Evolutionary conservation across 2,329 filamentous ascomycete species (phyloP), one percentile per base, ranked within the genome.

Genomic region (Aspergillus texensis): DNA sequence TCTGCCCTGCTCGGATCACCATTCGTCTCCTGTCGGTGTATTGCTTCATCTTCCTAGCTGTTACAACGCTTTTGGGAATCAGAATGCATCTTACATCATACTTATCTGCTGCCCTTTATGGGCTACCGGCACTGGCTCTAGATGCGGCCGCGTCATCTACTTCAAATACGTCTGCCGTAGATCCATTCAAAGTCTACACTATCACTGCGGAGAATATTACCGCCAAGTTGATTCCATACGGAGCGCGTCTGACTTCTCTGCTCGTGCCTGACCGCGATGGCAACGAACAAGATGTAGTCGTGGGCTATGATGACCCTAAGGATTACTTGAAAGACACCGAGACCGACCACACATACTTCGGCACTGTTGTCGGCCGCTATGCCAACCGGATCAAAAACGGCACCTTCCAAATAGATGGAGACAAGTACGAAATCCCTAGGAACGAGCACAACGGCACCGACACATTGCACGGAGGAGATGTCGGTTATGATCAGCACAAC

Each of bases 331-430:
- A 74, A 30, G 82, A 85, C 65, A 78, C 77, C 10, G 69, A 79
- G 64, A 82, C 80, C 36, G 80, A 80, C 55, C 80, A 82, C 68
- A 83, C 80, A 56, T 83, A 75, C 73, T 82, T 82, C 64, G 82
- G 81, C 21, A 72, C 82, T 2, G 72, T 82, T 6, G 81, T 83
- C 16, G 83, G 83, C 61, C 80, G 83, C 55, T 85, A 85, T 74
- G 83, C 83, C 62, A 85, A 85, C 70, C 81, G 83, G 45, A 85
- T 85, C 73, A 85, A 82, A 76, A 86, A 86, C 63, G 83, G 83
- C 58, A 85, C 84, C 4, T 86, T 86, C 72, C 77, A 77, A 26
- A 75, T 86, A 62, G 80, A 84, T 59, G 80, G 78, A 24, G 68
- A 76, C 21, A 77, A 74, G 4, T 85, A 82, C 65, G 75, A 85